Percentiles rank a stretch among this genome's conserved stretches.
phyloP scores from a whole-genome alignment of 1,139 yeast genomes.

The Taphrina flavorubra region DNA sequence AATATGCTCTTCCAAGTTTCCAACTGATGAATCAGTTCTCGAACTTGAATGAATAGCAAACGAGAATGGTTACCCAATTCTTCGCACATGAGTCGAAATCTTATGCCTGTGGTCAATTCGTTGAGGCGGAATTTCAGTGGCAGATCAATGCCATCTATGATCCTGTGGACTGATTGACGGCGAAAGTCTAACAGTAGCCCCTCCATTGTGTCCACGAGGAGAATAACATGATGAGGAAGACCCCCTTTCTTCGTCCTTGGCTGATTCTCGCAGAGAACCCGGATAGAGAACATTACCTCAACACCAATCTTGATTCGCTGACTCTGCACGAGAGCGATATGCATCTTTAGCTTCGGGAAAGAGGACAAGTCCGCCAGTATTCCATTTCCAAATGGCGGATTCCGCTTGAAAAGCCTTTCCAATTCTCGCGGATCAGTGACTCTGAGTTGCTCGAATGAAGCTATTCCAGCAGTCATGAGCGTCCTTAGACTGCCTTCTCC shows the following conservation, averaged over 20 bases:
- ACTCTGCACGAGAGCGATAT: slow-evolving; percentile 19
- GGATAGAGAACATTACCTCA: slow-evolving; percentile 3
- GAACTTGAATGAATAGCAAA: no score
- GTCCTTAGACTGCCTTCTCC: slow-evolving; percentile 55
- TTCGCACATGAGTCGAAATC: slow-evolving; percentile 21
- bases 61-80: slow-evolving; percentile 14
- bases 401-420: slow-evolving; percentile 55
- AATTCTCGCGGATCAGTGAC: slow-evolving; percentile 51
- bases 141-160: neutral
- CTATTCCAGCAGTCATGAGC: slow-evolving; percentile 53
- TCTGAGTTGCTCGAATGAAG: slow-evolving; percentile 50
- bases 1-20: neutral
- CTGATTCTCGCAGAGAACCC: neutral
- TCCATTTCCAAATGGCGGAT: slow-evolving; percentile 54
- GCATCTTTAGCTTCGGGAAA: slow-evolving; percentile 51
- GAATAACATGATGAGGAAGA: slow-evolving; percentile 14
- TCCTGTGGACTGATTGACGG: slow-evolving; percentile 19
- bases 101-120: neutral
- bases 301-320: neutral
- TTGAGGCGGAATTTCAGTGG: slow-evolving; percentile 2
- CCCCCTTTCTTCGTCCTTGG: slow-evolving; percentile 19
- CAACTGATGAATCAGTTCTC: neutral
- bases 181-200: slow-evolving; percentile 40
- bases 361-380: slow-evolving; percentile 49
- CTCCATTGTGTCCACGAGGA: slow-evolving; percentile 20